Evolutionary conservation across 2,329 filamentous ascomycete genomes (phyloP).

Genomic region (Diaporthe sp.): DNA sequence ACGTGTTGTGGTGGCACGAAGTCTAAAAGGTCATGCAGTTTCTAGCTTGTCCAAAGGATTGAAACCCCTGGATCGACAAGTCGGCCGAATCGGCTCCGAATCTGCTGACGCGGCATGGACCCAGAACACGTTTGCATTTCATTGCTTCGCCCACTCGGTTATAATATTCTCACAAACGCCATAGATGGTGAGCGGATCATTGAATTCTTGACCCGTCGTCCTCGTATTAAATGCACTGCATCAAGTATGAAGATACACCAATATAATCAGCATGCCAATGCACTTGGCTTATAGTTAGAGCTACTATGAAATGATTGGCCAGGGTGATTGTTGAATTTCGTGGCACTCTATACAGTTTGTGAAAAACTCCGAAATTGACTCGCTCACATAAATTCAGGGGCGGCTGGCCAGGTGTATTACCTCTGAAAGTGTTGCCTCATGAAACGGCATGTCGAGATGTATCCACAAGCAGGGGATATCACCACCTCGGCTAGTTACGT

Average conservation of each 20-base stretch:
- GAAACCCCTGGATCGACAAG: not conserved
- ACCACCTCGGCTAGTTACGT: not conserved
- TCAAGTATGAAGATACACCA: not conserved
- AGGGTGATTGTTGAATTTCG: too few species aligned
- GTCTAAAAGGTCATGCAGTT: not conserved
- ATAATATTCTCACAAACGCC: not conserved
- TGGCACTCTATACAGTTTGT: not conserved
- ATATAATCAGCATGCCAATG: not conserved
- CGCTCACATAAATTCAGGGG: not conserved
- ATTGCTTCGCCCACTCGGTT: not conserved
- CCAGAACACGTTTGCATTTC: not conserved
- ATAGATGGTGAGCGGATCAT: not conserved
- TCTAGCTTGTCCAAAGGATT: not conserved
- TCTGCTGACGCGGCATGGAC: constrained; percentile 2
- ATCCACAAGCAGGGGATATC: not conserved
- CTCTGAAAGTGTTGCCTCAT: not conserved
- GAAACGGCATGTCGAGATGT: not conserved
- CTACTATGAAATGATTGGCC: not conserved
- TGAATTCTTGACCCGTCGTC: not conserved
- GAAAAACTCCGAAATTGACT: not conserved
- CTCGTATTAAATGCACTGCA: not conserved
- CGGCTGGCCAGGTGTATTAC: too few species aligned
- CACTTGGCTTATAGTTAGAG: too few species aligned
- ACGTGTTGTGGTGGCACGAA: constrained; percentile 13
- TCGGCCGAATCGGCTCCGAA: constrained; percentile 15